Percentiles rank a stretch among this genome's conserved stretches.
Conservation (phyloP, 306 rosid genomes). For the Malus orientalis region DNA sequence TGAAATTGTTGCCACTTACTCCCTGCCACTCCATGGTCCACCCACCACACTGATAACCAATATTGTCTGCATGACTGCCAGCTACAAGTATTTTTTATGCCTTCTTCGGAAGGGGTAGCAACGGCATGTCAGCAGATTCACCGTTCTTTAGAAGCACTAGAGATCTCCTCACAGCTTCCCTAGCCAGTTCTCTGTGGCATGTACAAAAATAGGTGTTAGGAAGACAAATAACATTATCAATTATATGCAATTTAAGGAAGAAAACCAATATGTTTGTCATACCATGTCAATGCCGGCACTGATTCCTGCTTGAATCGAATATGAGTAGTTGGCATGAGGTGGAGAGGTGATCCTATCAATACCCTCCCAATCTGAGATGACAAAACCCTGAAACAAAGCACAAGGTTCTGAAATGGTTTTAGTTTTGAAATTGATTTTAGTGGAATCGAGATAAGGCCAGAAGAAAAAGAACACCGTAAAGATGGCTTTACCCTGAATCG, state of each 20-base stretch:
- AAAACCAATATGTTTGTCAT: too few species aligned
- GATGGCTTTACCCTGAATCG: constrained; percentile 29
- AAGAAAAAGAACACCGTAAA: too few species aligned
- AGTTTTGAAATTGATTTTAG: too few species aligned
- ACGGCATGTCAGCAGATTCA: constrained; percentile 8
- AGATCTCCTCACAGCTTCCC: constrained; percentile 37
- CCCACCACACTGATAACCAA: constrained; percentile 39
- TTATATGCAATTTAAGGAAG: background rate
- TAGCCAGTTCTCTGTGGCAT: constrained; percentile 25
- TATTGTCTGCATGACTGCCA: constrained; percentile 34
- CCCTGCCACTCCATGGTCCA: constrained; percentile 41
- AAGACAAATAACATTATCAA: background rate
- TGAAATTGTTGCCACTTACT: constrained; percentile 15
- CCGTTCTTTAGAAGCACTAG: constrained; percentile 33
- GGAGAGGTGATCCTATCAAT: constrained; percentile 35
- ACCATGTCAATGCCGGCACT: constrained; percentile 40
- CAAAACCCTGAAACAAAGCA: constrained; percentile 41
- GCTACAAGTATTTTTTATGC: constrained; percentile 27
- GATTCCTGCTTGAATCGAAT: constrained; percentile 23
- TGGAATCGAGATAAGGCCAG: too few species aligned
- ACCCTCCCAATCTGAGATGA: constrained; percentile 36
- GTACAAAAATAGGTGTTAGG: background rate
- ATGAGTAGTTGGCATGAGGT: constrained; percentile 22
- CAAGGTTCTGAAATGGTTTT: too few species aligned
- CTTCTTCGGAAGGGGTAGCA: constrained; percentile 31